These are phyloP conservation scores for Cephaloascus fragrans DNA, from an alignment of 805 yeast genomes.

Conservation along the genomic window DNA sequence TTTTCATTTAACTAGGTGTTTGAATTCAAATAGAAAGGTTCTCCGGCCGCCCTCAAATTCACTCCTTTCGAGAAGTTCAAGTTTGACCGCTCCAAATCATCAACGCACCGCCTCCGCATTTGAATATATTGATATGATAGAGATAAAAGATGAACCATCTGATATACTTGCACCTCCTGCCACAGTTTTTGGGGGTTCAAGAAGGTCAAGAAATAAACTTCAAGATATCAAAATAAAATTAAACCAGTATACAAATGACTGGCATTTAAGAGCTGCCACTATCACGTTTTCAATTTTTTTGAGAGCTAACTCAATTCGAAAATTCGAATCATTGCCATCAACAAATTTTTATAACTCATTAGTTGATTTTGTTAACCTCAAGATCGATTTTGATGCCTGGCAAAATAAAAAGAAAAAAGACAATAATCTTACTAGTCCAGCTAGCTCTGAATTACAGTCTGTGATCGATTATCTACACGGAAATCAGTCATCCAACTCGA, in stretches of 20 bases:
- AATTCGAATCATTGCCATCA: conserved; percentile 7
- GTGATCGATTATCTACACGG: conserved; percentile 43
- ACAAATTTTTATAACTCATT: conserved; percentile 63
- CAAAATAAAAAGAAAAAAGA: conserved; percentile 29
- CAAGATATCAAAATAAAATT: conserved; percentile 29
- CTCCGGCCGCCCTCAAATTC: conserved; percentile 6
- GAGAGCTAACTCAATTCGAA: conserved; percentile 34
- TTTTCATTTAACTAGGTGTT: conserved; percentile 54
- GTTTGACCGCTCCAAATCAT: conserved; percentile 4
- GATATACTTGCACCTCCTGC: not conserved
- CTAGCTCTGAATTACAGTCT: conserved; percentile 22
- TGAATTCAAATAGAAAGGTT: conserved; percentile 20
- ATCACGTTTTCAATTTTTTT: conserved; percentile 45
- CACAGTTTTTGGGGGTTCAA: not conserved
- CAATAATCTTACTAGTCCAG: conserved; percentile 4
- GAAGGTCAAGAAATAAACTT: conserved; percentile 5
- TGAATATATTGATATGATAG: not conserved
- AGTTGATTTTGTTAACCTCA: conserved; percentile 70
- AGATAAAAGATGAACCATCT: not conserved
- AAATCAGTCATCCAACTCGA: conserved; percentile 13
- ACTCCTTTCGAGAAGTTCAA: conserved; percentile 9
- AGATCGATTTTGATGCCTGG: conserved; percentile 82
- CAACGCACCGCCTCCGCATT: not conserved
- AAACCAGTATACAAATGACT: conserved; percentile 64
- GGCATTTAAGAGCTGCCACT: conserved; percentile 71